Evolutionary conservation across 768 basidiomycete species (phyloP), one percentile per base, ranked within the genome.

Genomic region (Roridomyces roridus): DNA sequence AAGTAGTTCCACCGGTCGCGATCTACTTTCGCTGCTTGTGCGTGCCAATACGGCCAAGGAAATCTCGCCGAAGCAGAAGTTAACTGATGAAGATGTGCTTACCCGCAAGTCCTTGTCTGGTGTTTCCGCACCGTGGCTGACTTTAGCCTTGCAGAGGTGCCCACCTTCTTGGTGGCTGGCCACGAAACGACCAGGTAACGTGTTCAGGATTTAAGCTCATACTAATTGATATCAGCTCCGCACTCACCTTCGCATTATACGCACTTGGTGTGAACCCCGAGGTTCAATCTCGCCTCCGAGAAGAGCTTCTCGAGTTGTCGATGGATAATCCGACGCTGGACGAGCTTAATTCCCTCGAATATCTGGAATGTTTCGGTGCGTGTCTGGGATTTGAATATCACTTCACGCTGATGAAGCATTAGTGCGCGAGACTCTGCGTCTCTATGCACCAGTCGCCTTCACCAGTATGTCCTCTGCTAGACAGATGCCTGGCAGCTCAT

Each of bases 41-140:
- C 77, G 77, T 49, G 87, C 88, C 3, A 91, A 89, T 65, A 80
- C 85, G 74, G 81, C 84, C 0, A 80, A 77, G 0, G 85, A 90
- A 63, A 62, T 86, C 4, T 79, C 82, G 0, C 79, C 80, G 7
- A 72, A 62, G 41, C 85, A 87, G 65, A 72, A 72, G 31, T 70
- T 91, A 72, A 77, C 78, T 0, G 88, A 91, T 52, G 77, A 78
- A 25, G 88, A 89, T 54, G 84, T 91, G 6, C 54, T 87, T 1
- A 70, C 77, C 48, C 79, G 78, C 87, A 58, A 52, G 84, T 62
- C 23, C 24, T n/a, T 59, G 5, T 11, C 15, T 21, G 18, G 39
- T 23, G 23, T 42, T 6, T 24, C 28, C 7, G 3, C 2, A 14
- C 15, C 12, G n/a, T 25, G 25, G 31, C 18, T 25, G 14, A 17